Base-by-base conservation (phyloP, 306 rosid species). In the Cicer yamashitae region DNA sequence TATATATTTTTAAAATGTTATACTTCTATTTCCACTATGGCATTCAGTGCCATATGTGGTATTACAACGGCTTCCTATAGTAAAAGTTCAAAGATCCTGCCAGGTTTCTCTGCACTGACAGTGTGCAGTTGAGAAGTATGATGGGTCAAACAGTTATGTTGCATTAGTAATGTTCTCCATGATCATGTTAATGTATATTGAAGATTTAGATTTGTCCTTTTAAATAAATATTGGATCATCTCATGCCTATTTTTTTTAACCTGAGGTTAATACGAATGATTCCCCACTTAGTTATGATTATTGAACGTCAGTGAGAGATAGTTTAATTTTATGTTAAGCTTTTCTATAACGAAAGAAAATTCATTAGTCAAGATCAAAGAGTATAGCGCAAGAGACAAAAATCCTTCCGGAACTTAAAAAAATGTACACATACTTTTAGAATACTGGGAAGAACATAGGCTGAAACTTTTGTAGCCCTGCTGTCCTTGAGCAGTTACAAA, bases 51-150 rank as follows among this genome's bases (percentile, higher is more conserved):
- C 92, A 77, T 61, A 47, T 79, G 89, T 85, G 88, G 93, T 71
- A 68, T 73, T 73, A 20, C 81, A 53, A 80, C 73, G 70, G 94
- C 97, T 92, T 96, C 99, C 99, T 83, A 96, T 38, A 90, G 68
- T 85, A 81, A 88, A 67, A 67, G 7, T 69, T 58, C 11, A 17
- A 13, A 79, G 97, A 87, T 82, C 96, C 96, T 92, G 93, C 93
- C 97, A 96, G 99, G 99, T 96, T 92, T 92, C 98, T 90, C 91
- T 96, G 98, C 84, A 96, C 89, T 92, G 99, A 77, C 98, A 96
- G 98, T 92, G 99, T 92, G 87, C 99, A 89, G 99, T 41, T 41
- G 99, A 92, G 99, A 96, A 96, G 98, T 96, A 96, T 92, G 97
- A 96, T 92, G 97, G 96, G 54, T 92, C 94, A 12, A 70, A 92